Percentiles rank a stretch among this genome's conserved stretches.
These are phyloP conservation scores for Spathaspora sp. DNA, from an alignment of 1,139 yeast genomes.

Conservation along the genomic window DNA sequence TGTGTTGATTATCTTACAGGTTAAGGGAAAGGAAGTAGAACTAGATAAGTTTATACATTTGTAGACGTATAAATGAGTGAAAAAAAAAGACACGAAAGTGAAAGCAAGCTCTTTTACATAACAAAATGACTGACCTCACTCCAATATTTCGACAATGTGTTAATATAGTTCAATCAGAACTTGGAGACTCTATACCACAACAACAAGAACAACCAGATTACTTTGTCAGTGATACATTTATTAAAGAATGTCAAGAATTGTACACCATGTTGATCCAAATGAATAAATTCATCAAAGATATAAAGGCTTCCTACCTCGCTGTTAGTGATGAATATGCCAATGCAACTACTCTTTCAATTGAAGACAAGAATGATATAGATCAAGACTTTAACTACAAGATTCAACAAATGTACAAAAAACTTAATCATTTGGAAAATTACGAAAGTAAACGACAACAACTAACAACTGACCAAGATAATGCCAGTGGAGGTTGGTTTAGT, in stretches of 20 bases:
- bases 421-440: slow-evolving; percentile 49
- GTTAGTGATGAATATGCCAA: slow-evolving; percentile 27
- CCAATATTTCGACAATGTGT: slow-evolving; percentile 52
- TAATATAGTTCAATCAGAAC: slow-evolving; percentile 36
- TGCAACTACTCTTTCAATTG: slow-evolving; percentile 29
- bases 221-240: slow-evolving; percentile 48
- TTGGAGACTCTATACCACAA: slow-evolving; percentile 12
- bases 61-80: background rate
- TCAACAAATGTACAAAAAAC: slow-evolving; percentile 50
- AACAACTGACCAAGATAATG: slow-evolving; percentile 13
- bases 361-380: slow-evolving; percentile 55
- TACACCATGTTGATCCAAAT: slow-evolving; percentile 40
- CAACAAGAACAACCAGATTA: slow-evolving; percentile 13
- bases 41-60: background rate
- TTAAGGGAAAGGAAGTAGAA: background rate
- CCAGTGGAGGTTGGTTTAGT: slow-evolving; percentile 23
- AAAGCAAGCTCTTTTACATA: background rate
- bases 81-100: background rate
- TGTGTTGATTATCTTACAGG: slow-evolving; percentile 26
- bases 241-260: slow-evolving; percentile 49
- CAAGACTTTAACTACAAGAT: slow-evolving; percentile 52
- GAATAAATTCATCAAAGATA: slow-evolving; percentile 35
- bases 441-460: slow-evolving; percentile 44
- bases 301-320: slow-evolving; percentile 47
- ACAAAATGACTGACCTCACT: slow-evolving; percentile 52